Percentiles rank a stretch among this genome's conserved stretches.
Evolutionary conservation across 2,329 filamentous ascomycete species (phyloP).

Genomic region (Trichoderma polysporum): DNA sequence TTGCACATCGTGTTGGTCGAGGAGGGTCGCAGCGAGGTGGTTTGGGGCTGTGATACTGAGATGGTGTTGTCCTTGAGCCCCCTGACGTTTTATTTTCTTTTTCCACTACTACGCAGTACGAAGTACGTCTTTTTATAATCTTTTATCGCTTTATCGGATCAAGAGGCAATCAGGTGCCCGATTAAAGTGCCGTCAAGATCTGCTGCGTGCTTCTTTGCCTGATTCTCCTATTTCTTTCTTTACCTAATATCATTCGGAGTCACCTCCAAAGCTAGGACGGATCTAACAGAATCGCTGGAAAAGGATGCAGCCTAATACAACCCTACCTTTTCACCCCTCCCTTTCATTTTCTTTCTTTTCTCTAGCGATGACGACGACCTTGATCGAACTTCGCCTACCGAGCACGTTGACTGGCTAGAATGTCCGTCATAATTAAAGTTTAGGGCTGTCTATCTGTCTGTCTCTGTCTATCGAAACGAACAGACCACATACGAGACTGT

Average conservation of each 20-base stretch:
- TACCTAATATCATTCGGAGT: not conserved
- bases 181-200: not conserved
- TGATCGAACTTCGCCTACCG: not conserved
- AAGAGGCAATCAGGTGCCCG: not conserved
- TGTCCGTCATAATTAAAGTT: not conserved
- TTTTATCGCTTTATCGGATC: not conserved
- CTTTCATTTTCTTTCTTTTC: not conserved
- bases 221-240: not conserved
- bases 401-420: slow-evolving; percentile 1
- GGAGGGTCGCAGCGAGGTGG: not conserved
- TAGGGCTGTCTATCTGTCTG: not conserved
- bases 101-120: no score
- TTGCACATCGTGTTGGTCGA: not conserved
- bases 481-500: not conserved
- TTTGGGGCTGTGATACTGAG: not conserved
- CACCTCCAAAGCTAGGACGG: not conserved
- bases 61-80: not conserved
- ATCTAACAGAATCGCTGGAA: not conserved
- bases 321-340: not conserved
- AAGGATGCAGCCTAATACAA: slow-evolving; percentile 4
- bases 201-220: not conserved
- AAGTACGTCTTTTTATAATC: not conserved
- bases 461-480: not conserved
- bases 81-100: not conserved
- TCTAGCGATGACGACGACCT: not conserved